Evolutionary conservation across 441 rosid species (phyloP), one percentile per base, ranked within the genome.

Genomic region (Syzygium syzygioides): DNA sequence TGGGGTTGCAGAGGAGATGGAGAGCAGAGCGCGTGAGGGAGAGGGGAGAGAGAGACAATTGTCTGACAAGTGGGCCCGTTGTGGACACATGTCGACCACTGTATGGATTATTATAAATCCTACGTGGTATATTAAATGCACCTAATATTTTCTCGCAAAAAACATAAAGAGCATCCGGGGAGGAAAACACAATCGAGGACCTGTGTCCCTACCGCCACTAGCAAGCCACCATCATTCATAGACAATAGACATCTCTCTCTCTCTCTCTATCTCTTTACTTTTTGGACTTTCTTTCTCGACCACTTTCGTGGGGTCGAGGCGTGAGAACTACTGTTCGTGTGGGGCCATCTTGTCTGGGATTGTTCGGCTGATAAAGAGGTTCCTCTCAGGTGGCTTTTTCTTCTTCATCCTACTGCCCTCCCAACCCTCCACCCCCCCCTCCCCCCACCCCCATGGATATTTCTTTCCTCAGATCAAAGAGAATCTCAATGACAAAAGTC

Each of bases 261-360:
- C 7, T 37, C 52, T 62, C 19, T 62, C 59, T 55, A 15, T n/a
- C 71, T 8, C 59, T 52, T 11, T 15, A 87, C 89, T 94, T 96
- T 95, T 93, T 93, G 94, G 94, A 94, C 95, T 92, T 88, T 66
- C 55, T 93, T 94, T 92, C 79, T 79, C 86, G 90, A 91, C 91
- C 91, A 92, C 93, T 93, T 92, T 94, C 91, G 93, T 45, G 41
- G 14, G 52, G 91, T 89, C 88, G 15, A 95, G 95, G 98, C 98
- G 97, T 95, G 98, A 92, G 87, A 71, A 90, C 90, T 89, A 93
- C 96, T 90, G 87, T 83, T 41, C 64, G 17, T 64, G 87, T 93
- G 56, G 95, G 95, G 3, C 94, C 94, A 3, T 93, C 79, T 89
- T 19, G 54, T 76, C 79, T 64, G 55, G 48, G 57, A 37, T 62